A percentile compares a stretch with the other conserved stretches of the same genome.
These are phyloP conservation scores for Pseudomassariella vexata DNA, from an alignment of 2,329 filamentous ascomycete species.

Conservation along the genomic window DNA sequence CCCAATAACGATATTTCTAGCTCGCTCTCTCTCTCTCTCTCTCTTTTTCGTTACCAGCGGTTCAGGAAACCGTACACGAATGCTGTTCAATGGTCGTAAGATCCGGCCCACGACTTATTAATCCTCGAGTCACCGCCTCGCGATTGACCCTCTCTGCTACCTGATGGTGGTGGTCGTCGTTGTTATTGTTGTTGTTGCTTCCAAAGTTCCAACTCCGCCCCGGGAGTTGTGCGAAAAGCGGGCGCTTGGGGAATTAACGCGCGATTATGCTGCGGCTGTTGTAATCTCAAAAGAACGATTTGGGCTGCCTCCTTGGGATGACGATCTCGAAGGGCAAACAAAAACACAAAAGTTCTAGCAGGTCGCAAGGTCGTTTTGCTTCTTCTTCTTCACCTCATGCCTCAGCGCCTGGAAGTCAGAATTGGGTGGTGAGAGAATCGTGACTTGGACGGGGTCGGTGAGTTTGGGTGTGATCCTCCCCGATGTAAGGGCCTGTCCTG, in stretches of 20 bases:
- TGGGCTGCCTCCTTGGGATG: conserved; percentile 9
- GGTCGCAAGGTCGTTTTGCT: too few relatives aligned
- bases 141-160: not conserved
- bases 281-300: conserved; percentile 20
- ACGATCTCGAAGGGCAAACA: not conserved
- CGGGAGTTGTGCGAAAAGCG: conserved; percentile 9
- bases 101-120: conserved; percentile 6
- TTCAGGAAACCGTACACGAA: too few relatives aligned
- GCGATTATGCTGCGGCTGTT: conserved; percentile 39
- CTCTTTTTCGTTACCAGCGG: too few relatives aligned
- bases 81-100: too few relatives aligned
- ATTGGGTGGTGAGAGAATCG: too few relatives aligned
- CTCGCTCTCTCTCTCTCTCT: too few relatives aligned
- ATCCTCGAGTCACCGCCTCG: not conserved
- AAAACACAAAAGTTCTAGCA: too few relatives aligned
- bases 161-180: conserved; percentile 10
- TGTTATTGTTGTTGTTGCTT: conserved; percentile 1
- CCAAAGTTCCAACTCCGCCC: conserved; percentile 1
- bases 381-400: too few relatives aligned
- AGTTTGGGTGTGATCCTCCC: conserved; percentile 1
- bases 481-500: conserved; percentile 3
- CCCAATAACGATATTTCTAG: too few relatives aligned
- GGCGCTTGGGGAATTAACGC: conserved; percentile 38
- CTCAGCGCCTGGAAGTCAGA: too few relatives aligned
- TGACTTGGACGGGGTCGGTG: too few relatives aligned